Evolutionary conservation across 768 basidiomycete species (phyloP).

Genomic region (Lentinus brumalis): DNA sequence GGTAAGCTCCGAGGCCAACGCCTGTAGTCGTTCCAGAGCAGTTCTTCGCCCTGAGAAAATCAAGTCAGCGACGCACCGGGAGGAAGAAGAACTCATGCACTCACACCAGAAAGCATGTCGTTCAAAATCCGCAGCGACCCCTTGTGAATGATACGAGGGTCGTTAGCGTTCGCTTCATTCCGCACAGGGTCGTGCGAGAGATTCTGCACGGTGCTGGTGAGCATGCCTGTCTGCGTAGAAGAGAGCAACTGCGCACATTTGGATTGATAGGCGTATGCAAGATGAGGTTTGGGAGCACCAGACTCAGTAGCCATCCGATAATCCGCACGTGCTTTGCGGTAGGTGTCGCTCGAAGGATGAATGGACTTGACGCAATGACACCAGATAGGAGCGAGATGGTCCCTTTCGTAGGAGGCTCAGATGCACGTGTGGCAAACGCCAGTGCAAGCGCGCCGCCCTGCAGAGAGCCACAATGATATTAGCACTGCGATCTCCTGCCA

Average conservation of each 20-base stretch:
- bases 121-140: conserved; percentile 42
- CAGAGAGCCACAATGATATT: not conserved
- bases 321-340: conserved; percentile 48
- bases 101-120: conserved; percentile 28
- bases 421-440: conserved; percentile 50
- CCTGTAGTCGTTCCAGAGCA: conserved; percentile 48
- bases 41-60: conserved; percentile 55
- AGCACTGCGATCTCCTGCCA: not conserved
- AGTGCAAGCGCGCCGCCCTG: conserved; percentile 52
- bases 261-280: conserved; percentile 40
- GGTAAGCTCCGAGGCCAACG: conserved; percentile 42
- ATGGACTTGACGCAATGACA: conserved; percentile 63
- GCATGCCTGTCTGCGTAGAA: not conserved
- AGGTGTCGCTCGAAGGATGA: conserved; percentile 62
- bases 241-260: conserved; percentile 40
- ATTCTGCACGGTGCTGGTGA: conserved; percentile 34
- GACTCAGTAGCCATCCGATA: not conserved
- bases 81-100: no score
- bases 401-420: conserved; percentile 32
- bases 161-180: conserved; percentile 48
- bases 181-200: conserved; percentile 59
- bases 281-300: not conserved
- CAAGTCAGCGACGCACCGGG: not conserved
- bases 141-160: conserved; percentile 54
- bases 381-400: conserved; percentile 50